phyloP scores from a whole-genome alignment of 495 filamentous ascomycete species.

The Gamarada debralockiae region DNA sequence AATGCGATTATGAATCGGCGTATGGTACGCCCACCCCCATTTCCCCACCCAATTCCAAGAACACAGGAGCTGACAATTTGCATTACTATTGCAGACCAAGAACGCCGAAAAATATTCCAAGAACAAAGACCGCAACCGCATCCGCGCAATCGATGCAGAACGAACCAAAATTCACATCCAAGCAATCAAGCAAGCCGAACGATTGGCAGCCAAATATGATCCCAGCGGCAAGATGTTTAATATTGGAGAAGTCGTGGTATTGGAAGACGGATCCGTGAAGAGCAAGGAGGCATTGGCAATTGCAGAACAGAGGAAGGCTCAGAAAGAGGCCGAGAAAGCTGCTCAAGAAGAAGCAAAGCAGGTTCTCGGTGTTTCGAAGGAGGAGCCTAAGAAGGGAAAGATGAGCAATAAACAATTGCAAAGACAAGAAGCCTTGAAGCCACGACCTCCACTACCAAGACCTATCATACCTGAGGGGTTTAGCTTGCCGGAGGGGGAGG shows the following conservation, averaged over 20 bases:
- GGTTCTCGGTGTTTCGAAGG: neutral
- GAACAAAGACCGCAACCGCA: conserved; percentile 32
- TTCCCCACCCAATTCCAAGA: neutral
- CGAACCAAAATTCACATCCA: conserved; percentile 26
- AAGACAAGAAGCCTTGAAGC: conserved; percentile 18
- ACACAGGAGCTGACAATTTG: neutral
- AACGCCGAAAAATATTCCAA: conserved; percentile 35
- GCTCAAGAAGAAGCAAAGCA: conserved; percentile 9
- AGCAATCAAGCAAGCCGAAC: conserved; percentile 29
- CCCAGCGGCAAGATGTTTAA: conserved; percentile 31
- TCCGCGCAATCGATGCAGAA: conserved; percentile 28
- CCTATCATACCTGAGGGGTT: conserved; percentile 30
- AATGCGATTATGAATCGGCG: conserved; percentile 34
- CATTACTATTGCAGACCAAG: conserved; percentile 23
- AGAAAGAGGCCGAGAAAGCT: conserved; percentile 12
- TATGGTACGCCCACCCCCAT: conserved; percentile 23
- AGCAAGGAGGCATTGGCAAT: conserved; percentile 19
- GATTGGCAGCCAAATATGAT: conserved; percentile 30
- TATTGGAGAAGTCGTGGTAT: conserved; percentile 27
- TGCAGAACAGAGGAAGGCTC: conserved; percentile 14
- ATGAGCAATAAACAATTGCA: conserved; percentile 42
- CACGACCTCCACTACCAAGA: conserved; percentile 26
- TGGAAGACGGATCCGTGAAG: conserved; percentile 31
- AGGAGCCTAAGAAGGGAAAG: neutral
- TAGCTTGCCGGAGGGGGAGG: conserved; percentile 28